Conservation (phyloP, 805 yeast species). For the Pichia californica region DNA sequence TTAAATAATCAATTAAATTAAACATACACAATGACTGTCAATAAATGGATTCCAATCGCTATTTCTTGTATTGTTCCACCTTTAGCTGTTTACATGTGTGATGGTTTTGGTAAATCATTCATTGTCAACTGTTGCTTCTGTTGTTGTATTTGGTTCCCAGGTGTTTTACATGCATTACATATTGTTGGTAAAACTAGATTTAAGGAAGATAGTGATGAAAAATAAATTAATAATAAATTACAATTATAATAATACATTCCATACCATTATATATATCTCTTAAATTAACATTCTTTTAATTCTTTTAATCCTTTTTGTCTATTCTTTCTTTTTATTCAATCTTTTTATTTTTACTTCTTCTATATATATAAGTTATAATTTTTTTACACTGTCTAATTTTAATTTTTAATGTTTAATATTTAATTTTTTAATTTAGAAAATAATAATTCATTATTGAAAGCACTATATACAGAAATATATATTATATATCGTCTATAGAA, state of each 20-base stretch:
- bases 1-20: too few species aligned
- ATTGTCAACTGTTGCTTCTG: conserved; percentile 58
- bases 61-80: conserved; percentile 58
- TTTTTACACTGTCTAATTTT: too few species aligned
- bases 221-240: background rate
- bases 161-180: conserved; percentile 67
- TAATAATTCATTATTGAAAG: too few species aligned
- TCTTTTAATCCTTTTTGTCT: background rate
- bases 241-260: background rate
- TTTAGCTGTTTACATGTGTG: conserved; percentile 61
- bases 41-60: conserved; percentile 10
- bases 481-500: too few species aligned
- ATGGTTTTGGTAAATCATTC: conserved; percentile 51
- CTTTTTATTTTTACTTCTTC: too few species aligned
- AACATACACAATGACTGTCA: background rate
- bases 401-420: too few species aligned
- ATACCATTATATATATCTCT: too few species aligned
- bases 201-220: conserved; percentile 1
- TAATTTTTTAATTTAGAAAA: background rate
- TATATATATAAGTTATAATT: too few species aligned
- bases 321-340: too few species aligned
- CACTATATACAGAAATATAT: background rate
- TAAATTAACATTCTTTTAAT: background rate
- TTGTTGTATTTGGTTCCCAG: conserved; percentile 67
- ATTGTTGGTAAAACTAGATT: conserved; percentile 32